Evolutionary conservation across 257 asterid genomes (phyloP).

Genomic region (Paraleonurus japonicus): DNA sequence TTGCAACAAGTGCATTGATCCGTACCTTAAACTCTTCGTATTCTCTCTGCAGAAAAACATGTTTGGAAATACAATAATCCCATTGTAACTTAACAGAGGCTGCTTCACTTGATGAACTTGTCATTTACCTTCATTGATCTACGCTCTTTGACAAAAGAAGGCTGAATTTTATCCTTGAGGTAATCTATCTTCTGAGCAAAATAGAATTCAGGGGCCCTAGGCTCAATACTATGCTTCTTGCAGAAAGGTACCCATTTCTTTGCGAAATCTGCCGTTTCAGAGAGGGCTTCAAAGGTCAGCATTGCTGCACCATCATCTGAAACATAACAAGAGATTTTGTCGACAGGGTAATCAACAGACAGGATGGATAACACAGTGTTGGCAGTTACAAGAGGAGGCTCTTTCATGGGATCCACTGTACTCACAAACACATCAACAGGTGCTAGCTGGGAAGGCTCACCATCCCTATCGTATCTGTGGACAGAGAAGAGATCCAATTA

Average conservation of each 20-base stretch:
- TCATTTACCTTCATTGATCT: slow-evolving; percentile 66
- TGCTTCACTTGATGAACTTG: neutral
- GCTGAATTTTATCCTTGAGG: slow-evolving; percentile 69
- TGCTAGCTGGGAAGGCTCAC: slow-evolving; percentile 68
- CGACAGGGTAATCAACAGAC: slow-evolving; percentile 70
- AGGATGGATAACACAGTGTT: slow-evolving; percentile 71
- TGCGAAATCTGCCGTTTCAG: slow-evolving; percentile 76
- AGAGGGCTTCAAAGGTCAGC: slow-evolving; percentile 68
- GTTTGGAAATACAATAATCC: neutral
- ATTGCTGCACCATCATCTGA: slow-evolving; percentile 83
- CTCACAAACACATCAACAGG: slow-evolving; percentile 70
- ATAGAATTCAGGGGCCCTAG: slow-evolving; percentile 74
- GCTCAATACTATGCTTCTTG: slow-evolving; percentile 64
- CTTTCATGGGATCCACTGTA: slow-evolving; percentile 80
- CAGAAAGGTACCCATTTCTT: slow-evolving; percentile 76
- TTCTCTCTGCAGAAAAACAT: slow-evolving; percentile 53
- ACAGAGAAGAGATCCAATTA: slow-evolving; percentile 6
- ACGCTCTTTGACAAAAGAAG: slow-evolving; percentile 73
- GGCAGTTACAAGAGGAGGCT: slow-evolving; percentile 71
- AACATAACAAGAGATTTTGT: slow-evolving; percentile 66
- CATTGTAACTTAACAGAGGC: neutral
- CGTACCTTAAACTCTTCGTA: slow-evolving; percentile 74
- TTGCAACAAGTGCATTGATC: slow-evolving; percentile 68
- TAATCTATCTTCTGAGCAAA: slow-evolving; percentile 69
- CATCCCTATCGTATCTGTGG: slow-evolving; percentile 62